Conservation (phyloP, 164 flowering plant genomes). For the Chloranthus sessilifolius region DNA sequence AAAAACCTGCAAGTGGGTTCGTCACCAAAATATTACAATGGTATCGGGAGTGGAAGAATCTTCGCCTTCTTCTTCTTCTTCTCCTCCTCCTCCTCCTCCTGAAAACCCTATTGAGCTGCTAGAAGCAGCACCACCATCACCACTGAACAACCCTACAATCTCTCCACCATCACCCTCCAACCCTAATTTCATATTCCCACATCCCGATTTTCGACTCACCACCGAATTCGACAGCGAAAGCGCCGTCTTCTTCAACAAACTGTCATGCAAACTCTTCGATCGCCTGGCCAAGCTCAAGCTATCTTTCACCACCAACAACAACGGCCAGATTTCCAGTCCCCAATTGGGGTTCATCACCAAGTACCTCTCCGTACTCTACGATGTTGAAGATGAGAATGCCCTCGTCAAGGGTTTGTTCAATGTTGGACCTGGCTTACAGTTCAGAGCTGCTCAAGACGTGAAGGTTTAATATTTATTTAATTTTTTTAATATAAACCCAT, state of each 20-base stretch:
- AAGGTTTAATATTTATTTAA: too few relatives aligned
- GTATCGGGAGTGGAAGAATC: too few relatives aligned
- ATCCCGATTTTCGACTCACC: slow-evolving; percentile 64
- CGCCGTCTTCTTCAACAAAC: slow-evolving; percentile 58
- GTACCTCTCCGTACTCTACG: slow-evolving; percentile 57
- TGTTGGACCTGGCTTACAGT: slow-evolving; percentile 39
- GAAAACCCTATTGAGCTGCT: neutral
- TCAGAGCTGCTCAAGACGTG: slow-evolving; percentile 57
- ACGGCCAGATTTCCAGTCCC: slow-evolving; percentile 55
- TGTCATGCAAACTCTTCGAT: slow-evolving; percentile 80
- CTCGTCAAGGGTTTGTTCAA: slow-evolving; percentile 43
- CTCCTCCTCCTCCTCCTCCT: neutral
- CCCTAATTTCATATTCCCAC: slow-evolving; percentile 24
- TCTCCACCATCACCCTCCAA: slow-evolving; percentile 13
- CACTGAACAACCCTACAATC: too few relatives aligned
- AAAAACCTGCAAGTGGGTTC: too few relatives aligned
- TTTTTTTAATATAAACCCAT: too few relatives aligned
- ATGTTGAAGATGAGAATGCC: slow-evolving; percentile 59
- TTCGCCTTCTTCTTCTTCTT: neutral
- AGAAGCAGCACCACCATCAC: too few relatives aligned
- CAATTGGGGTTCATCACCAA: slow-evolving; percentile 48
- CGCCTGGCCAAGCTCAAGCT: slow-evolving; percentile 75
- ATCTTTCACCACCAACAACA: slow-evolving; percentile 48
- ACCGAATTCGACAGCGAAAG: slow-evolving; percentile 86
- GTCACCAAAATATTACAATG: too few relatives aligned